A percentile compares a stretch with the other conserved stretches of the same genome.
Conservation (phyloP, 371 early-diverging fungal species). For the Fennellomyces sp. region DNA sequence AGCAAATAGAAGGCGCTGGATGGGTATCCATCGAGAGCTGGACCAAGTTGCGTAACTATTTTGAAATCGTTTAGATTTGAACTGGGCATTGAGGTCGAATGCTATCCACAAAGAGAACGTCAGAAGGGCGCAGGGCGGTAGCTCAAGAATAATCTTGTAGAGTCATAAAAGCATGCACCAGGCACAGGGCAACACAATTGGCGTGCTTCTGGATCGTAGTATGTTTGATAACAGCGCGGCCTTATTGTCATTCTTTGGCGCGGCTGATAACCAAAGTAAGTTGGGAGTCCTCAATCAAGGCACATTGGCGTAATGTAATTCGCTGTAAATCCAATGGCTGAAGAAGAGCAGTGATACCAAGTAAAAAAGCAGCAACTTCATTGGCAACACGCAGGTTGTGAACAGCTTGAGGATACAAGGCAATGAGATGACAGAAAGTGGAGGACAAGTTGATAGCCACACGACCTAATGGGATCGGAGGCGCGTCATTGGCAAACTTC, state of each 20-base stretch:
- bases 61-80: not conserved
- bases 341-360: not conserved
- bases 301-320: not conserved
- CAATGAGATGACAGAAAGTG: not conserved
- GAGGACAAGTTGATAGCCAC: not conserved
- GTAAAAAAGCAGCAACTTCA: conserved; percentile 1
- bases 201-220: not conserved
- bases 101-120: conserved; percentile 5
- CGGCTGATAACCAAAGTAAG: conserved; percentile 43
- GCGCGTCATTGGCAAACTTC: not conserved
- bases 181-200: not conserved
- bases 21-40: not conserved
- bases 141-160: conserved; percentile 7
- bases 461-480: not conserved
- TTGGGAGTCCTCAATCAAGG: not conserved
- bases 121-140: not conserved
- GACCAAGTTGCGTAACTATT: not conserved
- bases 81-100: not conserved
- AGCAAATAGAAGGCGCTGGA: conserved; percentile 1
- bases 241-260: conserved; percentile 26
- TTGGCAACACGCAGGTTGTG: not conserved
- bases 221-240: not conserved
- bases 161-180: not conserved
- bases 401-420: not conserved
- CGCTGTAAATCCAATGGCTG: conserved; percentile 8